These are phyloP conservation scores for Gastrolobium bilobum DNA, from an alignment of 306 rosid species.

Conservation along the genomic window DNA sequence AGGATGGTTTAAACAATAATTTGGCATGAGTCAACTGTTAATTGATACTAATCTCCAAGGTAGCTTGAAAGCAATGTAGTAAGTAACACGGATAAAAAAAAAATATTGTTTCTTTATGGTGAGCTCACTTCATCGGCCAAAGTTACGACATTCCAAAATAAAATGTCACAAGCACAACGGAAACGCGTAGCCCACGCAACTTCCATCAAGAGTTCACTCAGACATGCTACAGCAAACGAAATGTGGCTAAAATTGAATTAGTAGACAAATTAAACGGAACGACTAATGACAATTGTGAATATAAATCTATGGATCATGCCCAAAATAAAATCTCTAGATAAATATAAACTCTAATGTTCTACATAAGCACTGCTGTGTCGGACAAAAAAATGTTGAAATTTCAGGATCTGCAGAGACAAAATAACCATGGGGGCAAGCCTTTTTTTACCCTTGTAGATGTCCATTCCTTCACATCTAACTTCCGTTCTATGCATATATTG, in stretches of 20 bases:
- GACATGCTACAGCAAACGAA: background rate
- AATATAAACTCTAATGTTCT: conserved; percentile 29
- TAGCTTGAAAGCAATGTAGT: too few species aligned
- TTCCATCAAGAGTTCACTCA: background rate
- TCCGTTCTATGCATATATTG: background rate
- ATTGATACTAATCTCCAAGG: too few species aligned
- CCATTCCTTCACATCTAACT: conserved; percentile 9
- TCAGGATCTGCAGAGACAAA: conserved; percentile 24
- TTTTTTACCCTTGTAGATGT: conserved; percentile 36
- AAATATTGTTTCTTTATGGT: background rate
- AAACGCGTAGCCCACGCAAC: background rate
- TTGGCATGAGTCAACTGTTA: too few species aligned
- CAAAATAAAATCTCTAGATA: conserved; percentile 36
- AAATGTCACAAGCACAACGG: background rate
- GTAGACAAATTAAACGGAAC: background rate
- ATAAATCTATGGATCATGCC: conserved; percentile 2
- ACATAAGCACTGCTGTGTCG: conserved; percentile 2
- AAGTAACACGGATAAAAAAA: too few species aligned
- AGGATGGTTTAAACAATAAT: too few species aligned
- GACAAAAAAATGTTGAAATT: conserved; percentile 30
- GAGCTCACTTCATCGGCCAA: background rate
- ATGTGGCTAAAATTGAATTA: background rate
- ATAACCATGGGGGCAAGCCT: background rate
- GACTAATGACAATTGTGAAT: background rate
- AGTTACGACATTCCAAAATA: background rate